Evolutionary conservation across 2,329 filamentous ascomycete species (phyloP).

Genomic region (Blastomyces parvus): DNA sequence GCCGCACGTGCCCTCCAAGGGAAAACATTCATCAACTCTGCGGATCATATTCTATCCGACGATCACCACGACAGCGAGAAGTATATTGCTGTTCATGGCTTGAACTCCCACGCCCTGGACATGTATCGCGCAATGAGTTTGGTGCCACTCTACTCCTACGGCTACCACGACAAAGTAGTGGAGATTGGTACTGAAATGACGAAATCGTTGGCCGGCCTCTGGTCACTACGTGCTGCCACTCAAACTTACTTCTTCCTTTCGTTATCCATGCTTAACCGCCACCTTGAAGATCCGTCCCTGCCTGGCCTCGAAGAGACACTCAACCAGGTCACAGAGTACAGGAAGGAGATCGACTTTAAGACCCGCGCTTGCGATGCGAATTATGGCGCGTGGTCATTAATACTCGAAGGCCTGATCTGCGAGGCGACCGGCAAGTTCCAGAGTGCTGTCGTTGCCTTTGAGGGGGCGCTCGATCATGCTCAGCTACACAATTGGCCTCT

Average conservation of each 20-base stretch:
- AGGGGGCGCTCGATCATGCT: conserved; percentile 50
- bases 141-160: conserved; percentile 39
- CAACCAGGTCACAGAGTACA: conserved; percentile 40
- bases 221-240: conserved; percentile 37
- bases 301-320: conserved; percentile 41
- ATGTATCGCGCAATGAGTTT: conserved; percentile 46
- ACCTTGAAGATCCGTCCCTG: conserved; percentile 34
- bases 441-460: conserved; percentile 35
- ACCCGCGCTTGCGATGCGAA: conserved; percentile 49
- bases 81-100: conserved; percentile 44
- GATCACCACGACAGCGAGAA: conserved; percentile 42
- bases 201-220: conserved; percentile 35
- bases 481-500: conserved; percentile 49
- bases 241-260: conserved; percentile 40
- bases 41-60: conserved; percentile 46
- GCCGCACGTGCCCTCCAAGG: conserved; percentile 51
- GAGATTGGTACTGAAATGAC: conserved; percentile 35
- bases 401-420: conserved; percentile 47
- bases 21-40: conserved; percentile 44
- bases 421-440: conserved; percentile 41
- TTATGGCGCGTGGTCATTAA: conserved; percentile 48
- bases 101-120: conserved; percentile 33
- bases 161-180: conserved; percentile 38
- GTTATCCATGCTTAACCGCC: conserved; percentile 34
- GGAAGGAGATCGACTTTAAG: conserved; percentile 45